These are phyloP conservation scores for Microascus cirrosus DNA, from an alignment of 2,329 filamentous ascomycete genomes.

Conservation along the genomic window DNA sequence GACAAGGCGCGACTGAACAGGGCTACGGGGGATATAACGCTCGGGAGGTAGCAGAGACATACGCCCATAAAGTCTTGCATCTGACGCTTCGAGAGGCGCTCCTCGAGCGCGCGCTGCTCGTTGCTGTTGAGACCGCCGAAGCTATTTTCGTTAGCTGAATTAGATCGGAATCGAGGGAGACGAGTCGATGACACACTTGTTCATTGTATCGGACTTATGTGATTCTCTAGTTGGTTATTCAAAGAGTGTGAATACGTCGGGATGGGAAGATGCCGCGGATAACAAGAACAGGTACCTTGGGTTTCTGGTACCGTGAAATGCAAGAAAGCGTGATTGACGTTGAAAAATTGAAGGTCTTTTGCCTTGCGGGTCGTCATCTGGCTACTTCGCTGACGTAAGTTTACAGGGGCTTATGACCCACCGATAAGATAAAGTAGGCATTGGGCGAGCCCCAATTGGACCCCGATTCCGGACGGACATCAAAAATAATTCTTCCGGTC, in stretches of 20 bases:
- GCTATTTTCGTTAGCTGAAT: constrained; percentile 2
- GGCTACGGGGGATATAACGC: neutral
- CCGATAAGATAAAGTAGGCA: neutral
- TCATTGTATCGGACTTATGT: neutral
- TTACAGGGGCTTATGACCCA: neutral
- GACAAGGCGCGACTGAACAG: neutral
- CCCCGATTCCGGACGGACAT: neutral
- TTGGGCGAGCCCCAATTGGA: neutral
- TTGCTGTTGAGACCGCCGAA: constrained; percentile 18
- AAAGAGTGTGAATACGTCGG: neutral
- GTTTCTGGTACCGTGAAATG: neutral
- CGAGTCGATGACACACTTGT: neutral
- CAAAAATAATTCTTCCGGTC: neutral
- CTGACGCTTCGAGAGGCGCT: constrained; percentile 94
- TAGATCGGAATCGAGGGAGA: neutral
- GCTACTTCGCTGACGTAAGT: neutral
- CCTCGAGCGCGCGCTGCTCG: constrained; percentile 88
- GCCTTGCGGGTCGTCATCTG: neutral
- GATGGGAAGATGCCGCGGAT: neutral
- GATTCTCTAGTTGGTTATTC: neutral
- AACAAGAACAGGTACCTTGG: neutral
- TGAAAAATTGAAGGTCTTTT: neutral
- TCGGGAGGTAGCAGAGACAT: constrained; percentile 26
- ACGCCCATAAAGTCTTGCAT: constrained; percentile 99
- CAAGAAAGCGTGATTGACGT: neutral